These are phyloP conservation scores for Picea glauca DNA, from an alignment of 75 land plant genomes.

Conservation along the genomic window DNA sequence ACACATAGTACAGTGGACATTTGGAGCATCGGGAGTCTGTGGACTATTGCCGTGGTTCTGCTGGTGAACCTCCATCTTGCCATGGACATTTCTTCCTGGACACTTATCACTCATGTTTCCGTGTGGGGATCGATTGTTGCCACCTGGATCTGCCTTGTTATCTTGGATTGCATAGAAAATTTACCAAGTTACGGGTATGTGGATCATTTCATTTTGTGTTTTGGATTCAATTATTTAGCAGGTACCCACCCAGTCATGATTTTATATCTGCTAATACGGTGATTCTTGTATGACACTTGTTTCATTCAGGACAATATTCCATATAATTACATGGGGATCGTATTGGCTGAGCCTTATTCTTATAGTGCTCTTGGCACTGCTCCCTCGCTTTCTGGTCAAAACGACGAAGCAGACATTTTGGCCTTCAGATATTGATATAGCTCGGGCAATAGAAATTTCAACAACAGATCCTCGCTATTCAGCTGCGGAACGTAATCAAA, in stretches of 20 bases:
- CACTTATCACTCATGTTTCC: slow-evolving; percentile 57
- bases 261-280: too few species aligned
- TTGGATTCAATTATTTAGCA: not conserved
- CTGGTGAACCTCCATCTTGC: slow-evolving; percentile 80
- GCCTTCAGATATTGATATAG: slow-evolving; percentile 85
- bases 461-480: slow-evolving; percentile 5
- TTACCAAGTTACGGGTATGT: slow-evolving; percentile 67
- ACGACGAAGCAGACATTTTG: slow-evolving; percentile 52
- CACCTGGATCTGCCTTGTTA: slow-evolving; percentile 56
- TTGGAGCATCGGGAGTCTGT: slow-evolving; percentile 79
- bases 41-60: slow-evolving; percentile 81
- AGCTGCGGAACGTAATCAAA: slow-evolving; percentile 11
- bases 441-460: slow-evolving; percentile 65
- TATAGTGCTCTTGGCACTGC: slow-evolving; percentile 54
- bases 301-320: slow-evolving; percentile 67
- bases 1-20: slow-evolving; percentile 54
- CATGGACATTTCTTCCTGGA: slow-evolving; percentile 73
- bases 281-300: slow-evolving; percentile 4
- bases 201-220: slow-evolving; percentile 19
- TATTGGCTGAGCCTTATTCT: slow-evolving; percentile 76
- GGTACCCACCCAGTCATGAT: too few species aligned
- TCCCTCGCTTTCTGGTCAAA: slow-evolving; percentile 76
- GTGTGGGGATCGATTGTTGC: slow-evolving; percentile 74
- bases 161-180: slow-evolving; percentile 52
- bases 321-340: slow-evolving; percentile 34